phyloP scores from a whole-genome alignment of 2,329 filamentous ascomycete genomes.

The Pestalotiopsis sp. region DNA sequence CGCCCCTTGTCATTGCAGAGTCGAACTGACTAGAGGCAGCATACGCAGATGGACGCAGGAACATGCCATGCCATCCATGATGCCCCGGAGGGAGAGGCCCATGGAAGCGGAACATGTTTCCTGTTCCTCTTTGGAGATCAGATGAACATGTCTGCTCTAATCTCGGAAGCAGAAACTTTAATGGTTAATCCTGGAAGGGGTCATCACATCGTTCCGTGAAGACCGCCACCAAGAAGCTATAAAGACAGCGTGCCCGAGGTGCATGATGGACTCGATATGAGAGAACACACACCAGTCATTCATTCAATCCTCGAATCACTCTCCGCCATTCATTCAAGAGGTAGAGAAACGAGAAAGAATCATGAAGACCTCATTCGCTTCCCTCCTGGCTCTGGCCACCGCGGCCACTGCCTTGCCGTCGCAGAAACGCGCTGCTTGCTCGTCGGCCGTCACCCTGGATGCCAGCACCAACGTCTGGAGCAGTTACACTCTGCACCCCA shows the following conservation, averaged over 20 bases:
- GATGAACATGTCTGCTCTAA: background rate
- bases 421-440: conserved; percentile 39
- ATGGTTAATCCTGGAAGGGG: background rate
- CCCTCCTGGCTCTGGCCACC: conserved; percentile 39
- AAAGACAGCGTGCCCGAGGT: background rate
- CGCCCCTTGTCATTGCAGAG: background rate
- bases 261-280: background rate
- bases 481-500: conserved; percentile 33
- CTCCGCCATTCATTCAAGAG: background rate
- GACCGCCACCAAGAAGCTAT: background rate
- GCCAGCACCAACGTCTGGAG: conserved; percentile 32
- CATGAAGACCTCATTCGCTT: conserved; percentile 14
- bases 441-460: conserved; percentile 31
- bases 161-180: conserved; percentile 7
- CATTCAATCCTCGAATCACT: background rate
- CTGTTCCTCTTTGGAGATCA: background rate
- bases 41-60: background rate
- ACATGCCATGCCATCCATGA: background rate
- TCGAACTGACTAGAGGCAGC: background rate
- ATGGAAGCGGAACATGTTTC: background rate
- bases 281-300: background rate
- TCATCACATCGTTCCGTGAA: background rate
- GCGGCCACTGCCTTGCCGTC: conserved; percentile 49
- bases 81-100: background rate
- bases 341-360: background rate